Evolutionary conservation across 164 flowering plant species (phyloP).

Genomic region (Kalanchoe fedtschenkoi): DNA sequence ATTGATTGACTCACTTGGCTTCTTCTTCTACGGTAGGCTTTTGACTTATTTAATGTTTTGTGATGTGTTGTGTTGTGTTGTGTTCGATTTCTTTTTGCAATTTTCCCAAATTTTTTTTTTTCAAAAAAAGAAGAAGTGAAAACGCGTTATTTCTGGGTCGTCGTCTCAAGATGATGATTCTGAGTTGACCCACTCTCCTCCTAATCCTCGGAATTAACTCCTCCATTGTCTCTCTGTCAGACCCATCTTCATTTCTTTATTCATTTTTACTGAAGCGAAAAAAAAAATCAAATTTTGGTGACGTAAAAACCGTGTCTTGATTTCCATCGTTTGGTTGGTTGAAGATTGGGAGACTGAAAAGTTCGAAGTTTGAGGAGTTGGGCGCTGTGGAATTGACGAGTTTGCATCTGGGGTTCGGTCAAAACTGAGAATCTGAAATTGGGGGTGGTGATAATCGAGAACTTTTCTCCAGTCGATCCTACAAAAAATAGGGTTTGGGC

Average conservation of each 20-base stretch:
- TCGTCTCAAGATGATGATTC: background rate
- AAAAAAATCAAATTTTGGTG: too few species aligned
- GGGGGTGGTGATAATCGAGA: too few species aligned
- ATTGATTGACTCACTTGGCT: background rate
- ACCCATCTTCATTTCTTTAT: background rate
- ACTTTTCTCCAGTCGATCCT: too few species aligned
- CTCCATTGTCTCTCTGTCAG: too few species aligned
- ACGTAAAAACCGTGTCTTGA: too few species aligned
- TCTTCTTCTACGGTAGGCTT: background rate
- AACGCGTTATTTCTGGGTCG: background rate
- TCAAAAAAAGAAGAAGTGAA: too few species aligned
- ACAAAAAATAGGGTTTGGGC: background rate
- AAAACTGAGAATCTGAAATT: too few species aligned
- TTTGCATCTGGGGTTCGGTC: background rate
- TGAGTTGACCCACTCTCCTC: background rate
- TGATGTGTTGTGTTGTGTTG: too few species aligned
- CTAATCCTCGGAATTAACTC: background rate
- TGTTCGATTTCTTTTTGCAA: background rate
- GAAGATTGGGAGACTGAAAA: background rate
- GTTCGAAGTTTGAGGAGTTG: background rate
- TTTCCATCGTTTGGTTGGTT: background rate
- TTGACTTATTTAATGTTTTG: background rate
- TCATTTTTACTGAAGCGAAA: background rate
- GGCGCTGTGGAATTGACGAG: background rate
- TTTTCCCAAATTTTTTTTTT: too few species aligned